Conservation (phyloP, 768 basidiomycete genomes). For the Royoungia palumana region DNA sequence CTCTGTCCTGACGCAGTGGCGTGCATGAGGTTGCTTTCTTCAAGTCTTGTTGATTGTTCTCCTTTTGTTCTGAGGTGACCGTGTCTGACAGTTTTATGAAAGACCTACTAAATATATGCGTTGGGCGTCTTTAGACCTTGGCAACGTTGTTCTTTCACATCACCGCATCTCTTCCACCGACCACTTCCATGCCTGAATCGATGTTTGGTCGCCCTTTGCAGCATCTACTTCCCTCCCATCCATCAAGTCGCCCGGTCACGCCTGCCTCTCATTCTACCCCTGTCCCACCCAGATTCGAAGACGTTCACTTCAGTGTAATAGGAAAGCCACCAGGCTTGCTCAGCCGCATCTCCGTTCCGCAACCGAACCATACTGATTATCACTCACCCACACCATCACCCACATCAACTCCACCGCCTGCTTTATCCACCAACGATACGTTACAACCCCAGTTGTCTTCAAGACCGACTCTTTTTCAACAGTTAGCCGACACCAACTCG, state of each 20-base stretch:
- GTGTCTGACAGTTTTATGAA: not conserved
- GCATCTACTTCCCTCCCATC: conserved; percentile 21
- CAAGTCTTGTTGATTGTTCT: not conserved
- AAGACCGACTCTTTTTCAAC: conserved; percentile 22
- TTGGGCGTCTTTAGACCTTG: conserved; percentile 5
- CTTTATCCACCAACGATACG: not conserved
- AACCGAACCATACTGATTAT: conserved; percentile 25
- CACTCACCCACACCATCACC: conserved; percentile 28
- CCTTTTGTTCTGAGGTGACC: conserved; percentile 14
- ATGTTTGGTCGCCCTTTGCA: conserved; percentile 29
- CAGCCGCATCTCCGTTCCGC: conserved; percentile 43
- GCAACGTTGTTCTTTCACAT: conserved; percentile 7
- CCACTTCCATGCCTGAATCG: conserved; percentile 26
- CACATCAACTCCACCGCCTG: conserved; percentile 3
- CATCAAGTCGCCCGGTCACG: not conserved
- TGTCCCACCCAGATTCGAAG: conserved; percentile 31
- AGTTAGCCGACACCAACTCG: conserved; percentile 12
- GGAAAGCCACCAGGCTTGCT: conserved; percentile 53
- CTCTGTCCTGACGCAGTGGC: no score
- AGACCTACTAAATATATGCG: conserved; percentile 16
- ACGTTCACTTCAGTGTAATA: conserved; percentile 50
- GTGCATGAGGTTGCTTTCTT: not conserved
- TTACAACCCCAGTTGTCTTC: conserved; percentile 8
- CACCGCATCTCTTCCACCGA: conserved; percentile 12
- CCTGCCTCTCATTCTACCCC: conserved; percentile 9